A percentile compares a stretch with the other conserved stretches of the same genome.
Conservation (phyloP, 208 protist genomes). For the Crithidia bombi region DNA sequence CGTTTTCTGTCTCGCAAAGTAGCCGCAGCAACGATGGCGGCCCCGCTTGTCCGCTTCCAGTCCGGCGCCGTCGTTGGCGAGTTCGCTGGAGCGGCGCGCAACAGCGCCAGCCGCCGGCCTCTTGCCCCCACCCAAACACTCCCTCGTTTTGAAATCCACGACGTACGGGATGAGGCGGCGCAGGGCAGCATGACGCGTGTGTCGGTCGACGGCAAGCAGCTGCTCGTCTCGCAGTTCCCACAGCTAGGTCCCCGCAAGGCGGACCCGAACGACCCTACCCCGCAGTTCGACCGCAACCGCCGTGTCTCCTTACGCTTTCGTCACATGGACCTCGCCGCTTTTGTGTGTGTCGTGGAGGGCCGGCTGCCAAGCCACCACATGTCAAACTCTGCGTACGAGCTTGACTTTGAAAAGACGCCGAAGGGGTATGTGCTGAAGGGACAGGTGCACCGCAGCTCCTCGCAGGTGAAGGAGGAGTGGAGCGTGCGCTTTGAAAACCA, state of each 20-base stretch:
- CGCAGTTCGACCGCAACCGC: constrained; percentile 86
- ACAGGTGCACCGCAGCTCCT: constrained; percentile 63
- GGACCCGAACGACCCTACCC: constrained; percentile 83
- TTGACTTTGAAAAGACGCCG: constrained; percentile 67
- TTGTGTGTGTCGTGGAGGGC: constrained; percentile 70
- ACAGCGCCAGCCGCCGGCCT: not conserved
- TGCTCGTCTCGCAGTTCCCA: constrained; percentile 85
- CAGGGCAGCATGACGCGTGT: constrained; percentile 83
- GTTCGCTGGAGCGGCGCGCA: not conserved
- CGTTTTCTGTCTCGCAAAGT: constrained; percentile 33
- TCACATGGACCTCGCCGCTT: constrained; percentile 74
- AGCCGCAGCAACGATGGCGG: constrained; percentile 7
- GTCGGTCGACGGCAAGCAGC: constrained; percentile 72
- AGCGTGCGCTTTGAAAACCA: constrained; percentile 81
- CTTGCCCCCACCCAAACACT: constrained; percentile 34
- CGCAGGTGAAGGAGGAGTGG: constrained; percentile 76
- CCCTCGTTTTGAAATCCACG: constrained; percentile 87
- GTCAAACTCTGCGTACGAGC: constrained; percentile 75
- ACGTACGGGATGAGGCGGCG: constrained; percentile 78
- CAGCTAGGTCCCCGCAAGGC: constrained; percentile 86
- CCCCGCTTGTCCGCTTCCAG: constrained; percentile 27
- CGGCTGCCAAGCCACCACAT: constrained; percentile 65
- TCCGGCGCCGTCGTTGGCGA: constrained; percentile 14
- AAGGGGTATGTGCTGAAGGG: constrained; percentile 73
- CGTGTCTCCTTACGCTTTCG: constrained; percentile 80